These are phyloP conservation scores for Blakeslea trispora DNA, from an alignment of 371 early-diverging fungal genomes.

Conservation along the genomic window DNA sequence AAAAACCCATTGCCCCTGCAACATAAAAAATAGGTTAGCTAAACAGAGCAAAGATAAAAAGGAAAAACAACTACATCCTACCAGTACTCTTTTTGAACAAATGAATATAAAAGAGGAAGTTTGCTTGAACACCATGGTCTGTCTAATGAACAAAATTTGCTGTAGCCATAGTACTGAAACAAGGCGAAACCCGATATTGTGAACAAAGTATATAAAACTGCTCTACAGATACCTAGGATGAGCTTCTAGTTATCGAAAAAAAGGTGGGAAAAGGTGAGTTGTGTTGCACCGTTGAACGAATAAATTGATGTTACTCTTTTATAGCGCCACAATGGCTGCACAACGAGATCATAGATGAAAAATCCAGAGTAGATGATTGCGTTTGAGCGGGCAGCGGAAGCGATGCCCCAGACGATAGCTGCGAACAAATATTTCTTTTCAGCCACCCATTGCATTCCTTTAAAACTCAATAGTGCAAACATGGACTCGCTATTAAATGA, in stretches of 20 bases:
- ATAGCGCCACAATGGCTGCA: conserved; percentile 8
- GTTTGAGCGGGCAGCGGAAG: conserved; percentile 78
- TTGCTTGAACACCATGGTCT: conserved; percentile 74
- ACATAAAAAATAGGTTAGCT: not conserved
- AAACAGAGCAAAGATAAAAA: not conserved
- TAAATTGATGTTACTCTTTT: conserved; percentile 10
- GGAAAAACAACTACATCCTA: conserved; percentile 22
- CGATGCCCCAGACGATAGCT: conserved; percentile 58
- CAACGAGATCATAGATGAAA: conserved; percentile 65
- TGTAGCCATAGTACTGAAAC: conserved; percentile 76
- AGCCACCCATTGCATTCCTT: conserved; percentile 67
- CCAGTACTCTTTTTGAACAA: conserved; percentile 92
- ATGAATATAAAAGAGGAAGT: conserved; percentile 75
- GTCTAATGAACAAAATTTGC: conserved; percentile 55
- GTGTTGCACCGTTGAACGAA: too few species aligned
- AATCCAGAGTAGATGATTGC: conserved; percentile 82
- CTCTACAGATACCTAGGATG: conserved; percentile 31
- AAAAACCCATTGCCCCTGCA: conserved; percentile 82
- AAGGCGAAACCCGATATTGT: conserved; percentile 59
- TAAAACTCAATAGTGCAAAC: conserved; percentile 81
- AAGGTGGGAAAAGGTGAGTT: too few species aligned
- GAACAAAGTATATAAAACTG: conserved; percentile 43
- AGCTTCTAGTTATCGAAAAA: too few species aligned
- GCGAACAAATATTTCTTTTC: conserved; percentile 41
- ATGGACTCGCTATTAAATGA: conserved; percentile 86